Base-by-base conservation (phyloP, 225 moss, liverwort and hornwort genomes). In the Marchantia polymorpha region DNA sequence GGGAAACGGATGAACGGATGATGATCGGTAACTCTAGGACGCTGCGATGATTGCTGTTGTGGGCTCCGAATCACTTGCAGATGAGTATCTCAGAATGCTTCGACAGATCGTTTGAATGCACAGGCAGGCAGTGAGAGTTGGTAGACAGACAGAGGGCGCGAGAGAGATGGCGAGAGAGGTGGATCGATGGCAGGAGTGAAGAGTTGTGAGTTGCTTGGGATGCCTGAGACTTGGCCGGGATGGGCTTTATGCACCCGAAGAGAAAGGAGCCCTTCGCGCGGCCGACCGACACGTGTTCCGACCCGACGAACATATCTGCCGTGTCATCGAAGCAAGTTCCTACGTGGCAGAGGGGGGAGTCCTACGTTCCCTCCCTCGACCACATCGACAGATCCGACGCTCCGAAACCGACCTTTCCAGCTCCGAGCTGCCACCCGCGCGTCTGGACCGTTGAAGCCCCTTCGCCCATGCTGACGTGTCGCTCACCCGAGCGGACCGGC, bases 171-270 rank as follows among this genome's bases (percentile, higher is more conserved):
- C 31, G 14, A 72, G 72, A n/a, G 48, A 22, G 27, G 7, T 75
- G 29, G 25, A 13, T 25, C 8, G 52, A 52, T 25, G 29, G 14
- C 14, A 46, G 64, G 31, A 76, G 77, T 64, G 66, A 67, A 52
- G 65, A 78, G 51, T 51, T 17, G 77, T 77, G 64, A 51, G 46
- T 58, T 78, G 78, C 78, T 78, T 78, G 78, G 78, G 78, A 78
- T 78, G 65, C 23, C 10, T 7, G 48, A 46, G 60, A 0, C 17
- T 22, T 60, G 39, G 76, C 76, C n/a, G 76, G 9, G 9, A 76
- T 20, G 12, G 46, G 19, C 50, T 78, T 78, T 78, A 78, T 78
- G 65, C 76, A 0, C 26, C 53, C 23, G 0, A 25, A 8, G 26
- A 12, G 23, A 17, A 20, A 31, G 65, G 25, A 25, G 52, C 3